Evolutionary conservation across 2,329 filamentous ascomycete species (phyloP).

Genomic region (Penicillium crustosum): DNA sequence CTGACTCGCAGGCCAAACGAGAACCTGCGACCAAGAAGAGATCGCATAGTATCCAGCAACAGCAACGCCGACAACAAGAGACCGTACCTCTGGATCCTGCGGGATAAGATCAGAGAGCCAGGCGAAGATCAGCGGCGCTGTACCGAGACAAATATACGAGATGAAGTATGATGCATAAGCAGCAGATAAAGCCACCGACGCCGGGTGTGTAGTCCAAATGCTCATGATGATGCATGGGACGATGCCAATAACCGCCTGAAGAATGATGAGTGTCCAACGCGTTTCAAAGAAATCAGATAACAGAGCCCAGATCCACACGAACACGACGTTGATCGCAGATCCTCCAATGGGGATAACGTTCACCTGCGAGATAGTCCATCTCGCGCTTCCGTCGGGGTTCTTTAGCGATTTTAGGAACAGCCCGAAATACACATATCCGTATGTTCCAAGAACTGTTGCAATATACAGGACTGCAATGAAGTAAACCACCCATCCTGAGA

Average conservation of each 20-base stretch:
- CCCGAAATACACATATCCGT: conserved; percentile 42
- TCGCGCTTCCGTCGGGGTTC: conserved; percentile 42
- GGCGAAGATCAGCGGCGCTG: conserved; percentile 53
- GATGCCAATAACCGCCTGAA: conserved; percentile 50
- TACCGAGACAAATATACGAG: conserved; percentile 50
- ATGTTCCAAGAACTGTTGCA: conserved; percentile 48
- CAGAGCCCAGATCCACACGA: conserved; percentile 57
- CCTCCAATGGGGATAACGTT: conserved; percentile 53
- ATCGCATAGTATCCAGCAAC: conserved; percentile 54
- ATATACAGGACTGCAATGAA: conserved; percentile 50
- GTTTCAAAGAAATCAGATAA: conserved; percentile 53
- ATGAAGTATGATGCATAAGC: conserved; percentile 57
- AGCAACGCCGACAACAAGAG: conserved; percentile 51
- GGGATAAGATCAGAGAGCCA: conserved; percentile 55
- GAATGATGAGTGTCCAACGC: conserved; percentile 52
- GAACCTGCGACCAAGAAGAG: conserved; percentile 53
- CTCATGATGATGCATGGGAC: conserved; percentile 54
- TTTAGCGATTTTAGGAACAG: conserved; percentile 26
- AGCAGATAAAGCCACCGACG: conserved; percentile 44
- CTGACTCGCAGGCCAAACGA: conserved; percentile 54
- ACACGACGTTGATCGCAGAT: conserved; percentile 51
- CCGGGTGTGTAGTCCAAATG: conserved; percentile 52
- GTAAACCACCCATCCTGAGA: conserved; percentile 48
- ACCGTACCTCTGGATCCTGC: conserved; percentile 52
- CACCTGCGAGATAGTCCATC: conserved; percentile 48